Evolutionary conservation across 257 asterid genomes (phyloP).

Genomic region (Fraxinus cuspidata): DNA sequence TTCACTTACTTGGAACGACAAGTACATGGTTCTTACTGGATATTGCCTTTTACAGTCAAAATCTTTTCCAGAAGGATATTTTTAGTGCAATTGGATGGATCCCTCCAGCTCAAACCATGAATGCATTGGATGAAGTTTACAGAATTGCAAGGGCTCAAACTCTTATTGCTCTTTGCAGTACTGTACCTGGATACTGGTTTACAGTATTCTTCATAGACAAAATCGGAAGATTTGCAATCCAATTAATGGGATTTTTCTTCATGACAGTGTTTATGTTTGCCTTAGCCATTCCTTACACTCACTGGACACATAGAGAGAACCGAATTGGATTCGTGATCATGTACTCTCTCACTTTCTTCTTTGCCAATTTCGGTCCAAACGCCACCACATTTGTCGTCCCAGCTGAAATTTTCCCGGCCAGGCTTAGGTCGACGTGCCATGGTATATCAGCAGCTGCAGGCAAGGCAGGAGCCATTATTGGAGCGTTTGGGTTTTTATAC

Average conservation of each 20-base stretch:
- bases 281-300: constrained; percentile 48
- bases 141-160: constrained; percentile 51
- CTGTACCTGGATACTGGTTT: constrained; percentile 67
- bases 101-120: constrained; percentile 50
- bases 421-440: constrained; percentile 57
- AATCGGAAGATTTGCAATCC: constrained; percentile 54
- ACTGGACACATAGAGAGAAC: constrained; percentile 50
- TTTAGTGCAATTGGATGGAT: constrained; percentile 56
- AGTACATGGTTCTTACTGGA: constrained; percentile 55
- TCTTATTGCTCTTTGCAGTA: constrained; percentile 51
- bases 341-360: constrained; percentile 55
- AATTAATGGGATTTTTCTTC: constrained; percentile 58
- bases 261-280: constrained; percentile 64
- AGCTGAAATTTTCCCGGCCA: constrained; percentile 60
- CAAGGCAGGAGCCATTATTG: constrained; percentile 56
- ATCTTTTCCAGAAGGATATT: constrained; percentile 53
- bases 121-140: constrained; percentile 49
- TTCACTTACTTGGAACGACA: constrained; percentile 52
- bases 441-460: constrained; percentile 65
- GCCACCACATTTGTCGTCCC: constrained; percentile 66
- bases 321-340: constrained; percentile 48
- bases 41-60: constrained; percentile 55
- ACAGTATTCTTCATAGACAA: constrained; percentile 46
- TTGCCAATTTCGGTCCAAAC: constrained; percentile 60
- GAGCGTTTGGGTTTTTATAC: constrained; percentile 55